phyloP scores from a whole-genome alignment of 1,139 yeast genomes.

The Lodderomyces beijingensis region DNA sequence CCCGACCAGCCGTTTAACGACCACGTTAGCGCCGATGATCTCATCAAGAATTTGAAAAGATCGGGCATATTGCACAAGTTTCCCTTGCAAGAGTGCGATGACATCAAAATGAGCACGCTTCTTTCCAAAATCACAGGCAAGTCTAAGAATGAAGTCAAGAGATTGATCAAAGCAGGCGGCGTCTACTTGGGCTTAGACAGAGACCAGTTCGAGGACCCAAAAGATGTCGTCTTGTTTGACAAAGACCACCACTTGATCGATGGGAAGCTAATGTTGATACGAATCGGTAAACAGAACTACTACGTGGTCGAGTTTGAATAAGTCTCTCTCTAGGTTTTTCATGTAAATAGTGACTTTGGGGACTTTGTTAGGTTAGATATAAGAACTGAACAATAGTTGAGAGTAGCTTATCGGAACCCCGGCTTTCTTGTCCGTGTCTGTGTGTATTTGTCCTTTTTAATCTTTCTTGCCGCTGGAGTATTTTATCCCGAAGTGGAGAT shows the following conservation, averaged over 20 bases:
- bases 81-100: slow-evolving; percentile 15
- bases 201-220: slow-evolving; percentile 48
- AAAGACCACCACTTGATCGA: slow-evolving; percentile 51
- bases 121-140: slow-evolving; percentile 35
- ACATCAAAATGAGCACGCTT: slow-evolving; percentile 38
- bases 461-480: too few relatives aligned
- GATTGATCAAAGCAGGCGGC: slow-evolving; percentile 68
- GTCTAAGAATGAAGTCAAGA: slow-evolving; percentile 52
- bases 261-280: slow-evolving; percentile 55
- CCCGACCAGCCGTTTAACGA: slow-evolving; percentile 48
- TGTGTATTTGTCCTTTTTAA: too few relatives aligned
- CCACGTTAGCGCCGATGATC: slow-evolving; percentile 45
- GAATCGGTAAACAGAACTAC: slow-evolving; percentile 73
- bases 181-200: slow-evolving; percentile 64
- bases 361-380: too few relatives aligned
- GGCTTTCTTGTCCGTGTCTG: too few relatives aligned
- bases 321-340: too few relatives aligned
- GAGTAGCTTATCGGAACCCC: too few relatives aligned
- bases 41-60: slow-evolving; percentile 54
- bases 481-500: too few relatives aligned
- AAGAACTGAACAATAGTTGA: too few relatives aligned
- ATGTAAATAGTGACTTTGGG: too few relatives aligned
- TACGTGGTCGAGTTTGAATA: slow-evolving; percentile 45
- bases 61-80: slow-evolving; percentile 54
- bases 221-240: slow-evolving; percentile 45